Conservation (phyloP, 139 green algal genomes). For the Asterochloris erici region DNA sequence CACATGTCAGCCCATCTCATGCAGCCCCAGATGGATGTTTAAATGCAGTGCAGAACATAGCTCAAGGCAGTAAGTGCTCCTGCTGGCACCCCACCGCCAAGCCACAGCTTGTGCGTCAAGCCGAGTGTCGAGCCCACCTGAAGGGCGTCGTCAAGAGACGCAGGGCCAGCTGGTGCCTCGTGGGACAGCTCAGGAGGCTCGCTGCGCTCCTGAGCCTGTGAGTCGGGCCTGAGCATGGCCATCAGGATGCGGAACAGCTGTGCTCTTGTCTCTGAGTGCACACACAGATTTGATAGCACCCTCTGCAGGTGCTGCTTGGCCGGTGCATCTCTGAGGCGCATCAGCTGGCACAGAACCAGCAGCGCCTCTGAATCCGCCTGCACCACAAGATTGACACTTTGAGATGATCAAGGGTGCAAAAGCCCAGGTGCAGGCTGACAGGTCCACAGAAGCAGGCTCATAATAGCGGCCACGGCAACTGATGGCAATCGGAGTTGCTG, state of each 20-base stretch:
- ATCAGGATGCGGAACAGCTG: slow-evolving; percentile 57
- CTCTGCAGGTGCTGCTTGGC: slow-evolving; percentile 65
- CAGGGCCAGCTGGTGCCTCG: neutral
- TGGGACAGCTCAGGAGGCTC: neutral
- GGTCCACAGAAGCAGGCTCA: no score
- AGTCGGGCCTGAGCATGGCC: slow-evolving; percentile 43
- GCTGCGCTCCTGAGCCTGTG: neutral
- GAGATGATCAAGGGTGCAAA: neutral
- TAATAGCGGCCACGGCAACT: no score
- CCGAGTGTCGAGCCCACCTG: no score
- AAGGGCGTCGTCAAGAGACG: neutral
- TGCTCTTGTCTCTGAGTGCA: slow-evolving; percentile 47
- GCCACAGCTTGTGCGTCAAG: no score
- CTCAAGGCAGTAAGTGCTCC: no score
- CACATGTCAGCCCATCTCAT: no score
- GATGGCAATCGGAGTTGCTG: no score
- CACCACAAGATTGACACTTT: slow-evolving; percentile 1
- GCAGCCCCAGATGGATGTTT: no score
- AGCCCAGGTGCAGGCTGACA: no score
- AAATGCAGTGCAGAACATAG: no score
- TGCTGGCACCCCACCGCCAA: no score
- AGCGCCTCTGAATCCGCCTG: slow-evolving; percentile 69
- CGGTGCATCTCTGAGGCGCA: slow-evolving; percentile 53
- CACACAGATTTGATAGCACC: slow-evolving; percentile 80
- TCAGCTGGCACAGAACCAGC: slow-evolving; percentile 59